Evolutionary conservation across 1,284 basidiomycete species (phyloP).

Genomic region (Ceratobasidium sp.): DNA sequence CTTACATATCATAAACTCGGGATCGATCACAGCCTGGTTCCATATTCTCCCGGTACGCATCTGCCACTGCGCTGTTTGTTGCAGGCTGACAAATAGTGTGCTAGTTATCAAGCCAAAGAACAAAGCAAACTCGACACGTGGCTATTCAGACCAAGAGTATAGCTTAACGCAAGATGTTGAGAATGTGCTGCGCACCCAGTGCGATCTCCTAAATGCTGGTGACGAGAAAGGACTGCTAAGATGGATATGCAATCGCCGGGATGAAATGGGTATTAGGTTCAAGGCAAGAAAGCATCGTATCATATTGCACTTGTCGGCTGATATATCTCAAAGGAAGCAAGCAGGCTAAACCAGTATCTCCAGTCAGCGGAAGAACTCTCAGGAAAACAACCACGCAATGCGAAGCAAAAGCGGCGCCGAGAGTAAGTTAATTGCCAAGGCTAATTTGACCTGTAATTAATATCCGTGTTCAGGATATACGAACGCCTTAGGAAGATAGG

Average conservation of each 20-base stretch:
- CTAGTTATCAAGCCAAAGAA: too few relatives aligned
- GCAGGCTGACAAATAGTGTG: too few relatives aligned
- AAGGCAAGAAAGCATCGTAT: not conserved
- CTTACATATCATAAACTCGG: not conserved
- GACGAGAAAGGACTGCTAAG: not conserved
- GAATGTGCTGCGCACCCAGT: not conserved
- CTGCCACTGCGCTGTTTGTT: too few relatives aligned
- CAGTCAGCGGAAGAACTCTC: not conserved
- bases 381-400: not conserved
- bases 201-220: not conserved
- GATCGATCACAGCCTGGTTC: too few relatives aligned
- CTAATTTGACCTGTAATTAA: not conserved
- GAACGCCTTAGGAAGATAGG: conserved; percentile 4
- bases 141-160: not conserved
- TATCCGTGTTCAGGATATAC: not conserved
- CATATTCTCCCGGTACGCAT: too few relatives aligned
- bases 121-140: too few relatives aligned
- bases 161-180: not conserved
- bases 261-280: not conserved
- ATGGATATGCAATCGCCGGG: not conserved
- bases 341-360: not conserved
- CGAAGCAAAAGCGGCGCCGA: not conserved
- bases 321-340: not conserved
- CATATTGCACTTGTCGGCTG: not conserved
- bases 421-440: not conserved